Conservation (phyloP, 2,329 filamentous ascomycete species). For the Helicocarpus griseus region DNA sequence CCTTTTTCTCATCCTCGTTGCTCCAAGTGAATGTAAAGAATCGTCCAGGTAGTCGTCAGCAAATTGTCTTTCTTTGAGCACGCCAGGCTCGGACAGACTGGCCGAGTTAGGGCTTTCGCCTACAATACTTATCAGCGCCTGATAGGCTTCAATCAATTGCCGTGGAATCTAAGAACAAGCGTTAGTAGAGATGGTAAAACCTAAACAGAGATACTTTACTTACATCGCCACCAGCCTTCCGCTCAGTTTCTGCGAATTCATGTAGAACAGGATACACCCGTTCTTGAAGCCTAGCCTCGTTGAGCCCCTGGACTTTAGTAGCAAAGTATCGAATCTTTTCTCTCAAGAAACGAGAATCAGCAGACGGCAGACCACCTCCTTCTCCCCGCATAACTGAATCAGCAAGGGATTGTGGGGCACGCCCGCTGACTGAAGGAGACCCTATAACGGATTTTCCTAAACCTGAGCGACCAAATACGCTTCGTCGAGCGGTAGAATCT, state of each 20-base stretch:
- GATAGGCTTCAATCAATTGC: constrained; percentile 73
- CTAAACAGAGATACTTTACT: constrained; percentile 17
- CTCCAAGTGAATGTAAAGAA: constrained; percentile 52
- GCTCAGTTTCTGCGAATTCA: constrained; percentile 66
- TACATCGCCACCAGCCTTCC: constrained; percentile 56
- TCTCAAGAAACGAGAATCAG: constrained; percentile 65
- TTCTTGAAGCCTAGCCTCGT: constrained; percentile 58
- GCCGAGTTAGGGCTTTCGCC: constrained; percentile 58
- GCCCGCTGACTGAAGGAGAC: constrained; percentile 55
- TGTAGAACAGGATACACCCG: constrained; percentile 63
- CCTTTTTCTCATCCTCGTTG: constrained; percentile 61
- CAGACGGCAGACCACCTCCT: constrained; percentile 38
- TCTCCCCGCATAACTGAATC: constrained; percentile 54
- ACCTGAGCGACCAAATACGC: constrained; percentile 58
- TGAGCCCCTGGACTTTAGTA: constrained; percentile 69
- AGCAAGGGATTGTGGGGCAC: constrained; percentile 54
- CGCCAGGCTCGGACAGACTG: constrained; percentile 50
- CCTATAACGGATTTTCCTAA: constrained; percentile 83
- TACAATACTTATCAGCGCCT: constrained; percentile 68
- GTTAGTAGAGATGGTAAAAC: not conserved
- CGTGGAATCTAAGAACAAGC: constrained; percentile 48
- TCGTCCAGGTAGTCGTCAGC: constrained; percentile 69
- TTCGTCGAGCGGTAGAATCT: constrained; percentile 35
- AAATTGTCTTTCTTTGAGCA: constrained; percentile 66
- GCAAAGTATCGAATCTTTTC: constrained; percentile 79